These are phyloP conservation scores for Aspergillus chevalieri DNA, from an alignment of 2,329 filamentous ascomycete genomes.

Conservation along the genomic window DNA sequence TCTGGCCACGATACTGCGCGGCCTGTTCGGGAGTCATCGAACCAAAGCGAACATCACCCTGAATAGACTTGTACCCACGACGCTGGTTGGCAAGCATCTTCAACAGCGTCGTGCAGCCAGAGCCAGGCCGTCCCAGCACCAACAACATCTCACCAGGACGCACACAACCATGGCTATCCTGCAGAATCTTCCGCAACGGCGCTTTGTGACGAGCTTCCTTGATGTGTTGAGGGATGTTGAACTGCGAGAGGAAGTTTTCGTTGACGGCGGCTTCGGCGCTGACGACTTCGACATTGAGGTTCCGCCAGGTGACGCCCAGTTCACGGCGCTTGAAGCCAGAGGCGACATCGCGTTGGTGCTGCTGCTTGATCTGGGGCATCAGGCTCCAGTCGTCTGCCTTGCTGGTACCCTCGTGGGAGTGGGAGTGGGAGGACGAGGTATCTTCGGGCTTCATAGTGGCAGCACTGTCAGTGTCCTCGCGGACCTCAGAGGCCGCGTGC, in stretches of 20 bases:
- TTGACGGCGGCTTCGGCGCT: conserved; percentile 59
- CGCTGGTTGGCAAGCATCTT: conserved; percentile 63
- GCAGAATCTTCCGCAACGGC: conserved; percentile 58
- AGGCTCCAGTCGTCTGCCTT: conserved; percentile 44
- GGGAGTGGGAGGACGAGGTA: conserved; percentile 6
- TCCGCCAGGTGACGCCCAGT: conserved; percentile 60
- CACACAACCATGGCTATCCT: conserved; percentile 61
- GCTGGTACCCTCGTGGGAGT: conserved; percentile 11
- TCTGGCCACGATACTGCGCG: conserved; percentile 50
- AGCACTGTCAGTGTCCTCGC: conserved; percentile 23
- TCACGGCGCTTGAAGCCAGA: conserved; percentile 45
- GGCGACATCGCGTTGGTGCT: conserved; percentile 39
- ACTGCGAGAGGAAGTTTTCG: conserved; percentile 58
- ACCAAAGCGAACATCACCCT: conserved; percentile 56
- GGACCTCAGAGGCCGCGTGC: conserved; percentile 5
- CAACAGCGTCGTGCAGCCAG: conserved; percentile 65
- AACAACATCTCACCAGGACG: conserved; percentile 68
- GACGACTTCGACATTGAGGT: conserved; percentile 58
- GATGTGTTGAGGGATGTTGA: conserved; percentile 50
- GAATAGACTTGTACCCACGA: conserved; percentile 51
- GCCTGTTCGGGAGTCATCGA: conserved; percentile 38
- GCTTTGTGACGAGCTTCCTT: conserved; percentile 51
- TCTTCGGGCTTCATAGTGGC: conserved; percentile 23
- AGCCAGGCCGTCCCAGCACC: conserved; percentile 62
- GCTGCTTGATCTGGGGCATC: conserved; percentile 44